phyloP scores from a whole-genome alignment of 2,329 filamentous ascomycete genomes.

The Epichloe hybrida region DNA sequence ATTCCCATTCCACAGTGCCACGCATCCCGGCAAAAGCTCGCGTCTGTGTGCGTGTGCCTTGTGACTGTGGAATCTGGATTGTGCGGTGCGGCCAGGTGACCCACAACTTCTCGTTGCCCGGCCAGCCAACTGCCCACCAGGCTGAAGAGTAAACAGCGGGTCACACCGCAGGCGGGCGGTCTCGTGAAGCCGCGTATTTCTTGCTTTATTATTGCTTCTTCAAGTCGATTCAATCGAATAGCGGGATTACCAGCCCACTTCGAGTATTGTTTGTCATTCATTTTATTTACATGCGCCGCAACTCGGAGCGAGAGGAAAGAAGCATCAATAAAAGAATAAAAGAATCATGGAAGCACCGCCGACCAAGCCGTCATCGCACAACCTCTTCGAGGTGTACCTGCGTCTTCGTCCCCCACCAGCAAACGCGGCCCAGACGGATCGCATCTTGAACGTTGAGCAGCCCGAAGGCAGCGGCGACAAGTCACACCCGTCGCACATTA shows the following conservation, averaged over 20 bases:
- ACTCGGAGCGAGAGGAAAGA: not conserved
- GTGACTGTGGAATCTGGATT: no score
- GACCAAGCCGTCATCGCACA: conserved; percentile 20
- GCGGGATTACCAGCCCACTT: no score
- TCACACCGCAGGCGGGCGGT: not conserved
- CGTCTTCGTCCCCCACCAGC: conserved; percentile 59
- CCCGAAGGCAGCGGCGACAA: conserved; percentile 23
- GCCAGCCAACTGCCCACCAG: not conserved
- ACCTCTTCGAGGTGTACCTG: conserved; percentile 83
- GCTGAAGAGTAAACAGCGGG: conserved; percentile 4
- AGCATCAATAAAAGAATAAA: not conserved
- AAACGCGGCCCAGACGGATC: conserved; percentile 35
- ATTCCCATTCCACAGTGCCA: no score
- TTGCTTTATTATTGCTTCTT: no score
- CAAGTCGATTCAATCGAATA: no score
- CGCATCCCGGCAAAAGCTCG: no score
- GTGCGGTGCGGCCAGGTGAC: no score
- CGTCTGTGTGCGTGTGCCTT: no score
- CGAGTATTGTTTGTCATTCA: no score
- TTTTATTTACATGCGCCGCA: not conserved
- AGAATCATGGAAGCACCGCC: conserved; percentile 24
- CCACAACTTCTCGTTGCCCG: not conserved
- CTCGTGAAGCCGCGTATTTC: no score
- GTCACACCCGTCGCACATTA: conserved; percentile 51
- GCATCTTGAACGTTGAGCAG: conserved; percentile 68